Evolutionary conservation across 2,329 filamentous ascomycete species (phyloP).

Genomic region (Corynespora cassiicola): DNA sequence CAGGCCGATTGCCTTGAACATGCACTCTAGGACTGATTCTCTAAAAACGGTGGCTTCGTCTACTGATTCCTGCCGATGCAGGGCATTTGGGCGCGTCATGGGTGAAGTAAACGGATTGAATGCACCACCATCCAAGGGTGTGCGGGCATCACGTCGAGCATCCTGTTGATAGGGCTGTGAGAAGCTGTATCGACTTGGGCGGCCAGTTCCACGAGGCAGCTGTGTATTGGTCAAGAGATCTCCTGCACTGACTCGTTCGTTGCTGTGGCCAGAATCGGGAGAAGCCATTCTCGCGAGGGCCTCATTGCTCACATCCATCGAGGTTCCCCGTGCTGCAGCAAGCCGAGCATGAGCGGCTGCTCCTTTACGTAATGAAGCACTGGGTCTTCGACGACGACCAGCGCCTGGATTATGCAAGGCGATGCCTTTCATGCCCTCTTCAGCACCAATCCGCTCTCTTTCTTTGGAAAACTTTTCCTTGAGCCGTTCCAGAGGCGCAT

Average conservation of each 20-base stretch:
- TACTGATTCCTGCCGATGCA: slow-evolving; percentile 78
- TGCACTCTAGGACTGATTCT: slow-evolving; percentile 89
- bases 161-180: slow-evolving; percentile 56
- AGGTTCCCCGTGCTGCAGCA: slow-evolving; percentile 53
- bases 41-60: slow-evolving; percentile 91
- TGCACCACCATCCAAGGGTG: slow-evolving; percentile 52
- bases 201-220: slow-evolving; percentile 66
- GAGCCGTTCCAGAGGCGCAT: slow-evolving; percentile 79
- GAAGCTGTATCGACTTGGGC: slow-evolving; percentile 53
- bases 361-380: slow-evolving; percentile 75
- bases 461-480: slow-evolving; percentile 94
- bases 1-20: slow-evolving; percentile 91
- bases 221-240: slow-evolving; percentile 84
- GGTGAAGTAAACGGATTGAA: slow-evolving; percentile 50
- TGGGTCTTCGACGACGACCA: slow-evolving; percentile 72
- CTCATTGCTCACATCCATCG: slow-evolving; percentile 29
- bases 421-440: slow-evolving; percentile 90
- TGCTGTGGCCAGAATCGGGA: slow-evolving; percentile 30
- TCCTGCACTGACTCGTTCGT: slow-evolving; percentile 56
- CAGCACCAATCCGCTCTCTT: slow-evolving; percentile 78
- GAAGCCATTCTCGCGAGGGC: slow-evolving; percentile 28
- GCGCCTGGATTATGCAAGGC: slow-evolving; percentile 83
- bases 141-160: slow-evolving; percentile 46
- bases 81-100: slow-evolving; percentile 39
- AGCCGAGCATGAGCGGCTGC: slow-evolving; percentile 73